Percentiles rank a stretch among this genome's conserved stretches.
These are phyloP conservation scores for Cucurbita moschata DNA, from an alignment of 306 rosid genomes.

Conservation along the genomic window DNA sequence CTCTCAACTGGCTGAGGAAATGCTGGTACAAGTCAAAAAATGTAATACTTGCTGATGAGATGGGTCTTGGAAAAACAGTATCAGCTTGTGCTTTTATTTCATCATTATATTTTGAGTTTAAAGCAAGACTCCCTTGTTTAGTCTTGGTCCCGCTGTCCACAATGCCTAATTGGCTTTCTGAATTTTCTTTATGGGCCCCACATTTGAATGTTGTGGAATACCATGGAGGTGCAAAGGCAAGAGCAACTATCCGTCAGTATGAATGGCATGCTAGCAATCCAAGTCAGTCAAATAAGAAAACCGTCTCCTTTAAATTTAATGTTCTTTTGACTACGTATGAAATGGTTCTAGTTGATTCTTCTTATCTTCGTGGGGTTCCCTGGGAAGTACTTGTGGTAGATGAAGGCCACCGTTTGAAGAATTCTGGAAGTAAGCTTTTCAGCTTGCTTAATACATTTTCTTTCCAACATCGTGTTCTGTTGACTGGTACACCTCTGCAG, in stretches of 20 bases:
- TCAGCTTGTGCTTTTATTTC: constrained; percentile 91
- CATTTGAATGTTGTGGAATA: constrained; percentile 90
- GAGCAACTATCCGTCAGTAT: constrained; percentile 76
- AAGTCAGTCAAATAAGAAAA: constrained; percentile 45
- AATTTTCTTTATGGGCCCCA: constrained; percentile 89
- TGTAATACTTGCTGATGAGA: constrained; percentile 98
- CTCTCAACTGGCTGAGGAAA: constrained; percentile 93
- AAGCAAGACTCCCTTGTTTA: constrained; percentile 85
- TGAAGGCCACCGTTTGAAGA: constrained; percentile 95
- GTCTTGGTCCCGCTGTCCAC: constrained; percentile 96
- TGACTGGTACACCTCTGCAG: constrained; percentile 99
- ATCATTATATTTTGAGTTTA: constrained; percentile 75
- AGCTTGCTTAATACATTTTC: constrained; percentile 88
- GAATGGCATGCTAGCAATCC: constrained; percentile 92
- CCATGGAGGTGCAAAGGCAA: constrained; percentile 98
- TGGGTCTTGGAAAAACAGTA: constrained; percentile 98
- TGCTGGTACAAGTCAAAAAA: constrained; percentile 92
- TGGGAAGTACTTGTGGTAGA: constrained; percentile 99
- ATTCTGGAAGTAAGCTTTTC: constrained; percentile 96
- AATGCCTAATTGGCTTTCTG: constrained; percentile 99
- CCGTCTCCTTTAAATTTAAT: constrained; percentile 69
- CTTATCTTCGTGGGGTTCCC: constrained; percentile 91
- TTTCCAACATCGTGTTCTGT: constrained; percentile 87
- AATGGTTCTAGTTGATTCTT: constrained; percentile 93
- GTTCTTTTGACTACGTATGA: constrained; percentile 93